These are phyloP conservation scores for Pseudogymnoascus sp. DNA, from an alignment of 2,329 filamentous ascomycete species.

Conservation along the genomic window DNA sequence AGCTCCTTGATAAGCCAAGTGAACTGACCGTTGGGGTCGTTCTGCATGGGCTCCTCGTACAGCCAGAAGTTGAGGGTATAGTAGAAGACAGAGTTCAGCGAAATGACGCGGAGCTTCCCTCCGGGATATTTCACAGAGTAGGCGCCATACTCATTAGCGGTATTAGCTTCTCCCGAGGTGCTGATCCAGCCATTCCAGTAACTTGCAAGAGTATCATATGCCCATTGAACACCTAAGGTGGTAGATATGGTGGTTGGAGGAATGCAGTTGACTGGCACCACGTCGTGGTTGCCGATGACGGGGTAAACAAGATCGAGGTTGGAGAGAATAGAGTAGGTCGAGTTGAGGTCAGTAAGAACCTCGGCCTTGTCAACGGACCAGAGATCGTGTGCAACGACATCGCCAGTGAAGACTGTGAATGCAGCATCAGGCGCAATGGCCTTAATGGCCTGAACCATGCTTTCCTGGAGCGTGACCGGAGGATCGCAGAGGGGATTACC, in stretches of 20 bases:
- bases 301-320: slow-evolving; percentile 30
- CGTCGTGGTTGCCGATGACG: slow-evolving; percentile 36
- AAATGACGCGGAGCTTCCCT: slow-evolving; percentile 34
- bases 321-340: slow-evolving; percentile 31
- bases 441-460: slow-evolving; percentile 33
- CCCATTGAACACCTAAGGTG: slow-evolving; percentile 31
- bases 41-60: slow-evolving; percentile 32
- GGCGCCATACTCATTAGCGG: slow-evolving; percentile 28
- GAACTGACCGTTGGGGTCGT: slow-evolving; percentile 31
- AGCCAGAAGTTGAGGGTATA: slow-evolving; percentile 36
- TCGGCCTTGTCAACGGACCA: slow-evolving; percentile 19
- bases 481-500: slow-evolving; percentile 35
- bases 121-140: slow-evolving; percentile 29
- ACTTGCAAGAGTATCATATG: slow-evolving; percentile 31
- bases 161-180: slow-evolving; percentile 21
- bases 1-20: slow-evolving; percentile 34
- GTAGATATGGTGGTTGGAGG: slow-evolving; percentile 25
- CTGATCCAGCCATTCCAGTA: slow-evolving; percentile 32
- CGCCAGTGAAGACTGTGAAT: slow-evolving; percentile 31
- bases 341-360: slow-evolving; percentile 30
- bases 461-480: slow-evolving; percentile 33
- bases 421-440: slow-evolving; percentile 26
- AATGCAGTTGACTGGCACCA: slow-evolving; percentile 31
- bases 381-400: slow-evolving; percentile 26
- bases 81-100: slow-evolving; percentile 37